Evolutionary conservation across 164 flowering plant genomes (phyloP).

Genomic region (Liquidambar formosana): DNA sequence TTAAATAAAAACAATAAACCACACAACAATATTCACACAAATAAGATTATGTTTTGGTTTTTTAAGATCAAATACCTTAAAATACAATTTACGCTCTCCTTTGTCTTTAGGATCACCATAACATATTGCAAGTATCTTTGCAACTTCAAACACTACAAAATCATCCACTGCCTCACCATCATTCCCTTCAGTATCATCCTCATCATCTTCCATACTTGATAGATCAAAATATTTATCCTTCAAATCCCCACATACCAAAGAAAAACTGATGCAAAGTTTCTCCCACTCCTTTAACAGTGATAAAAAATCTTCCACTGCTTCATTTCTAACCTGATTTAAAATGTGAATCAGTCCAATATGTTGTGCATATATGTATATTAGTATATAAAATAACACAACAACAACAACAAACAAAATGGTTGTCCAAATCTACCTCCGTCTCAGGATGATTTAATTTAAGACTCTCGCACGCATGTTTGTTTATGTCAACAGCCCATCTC

Average conservation of each 20-base stretch:
- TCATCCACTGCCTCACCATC: slow-evolving; percentile 10
- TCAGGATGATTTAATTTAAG: slow-evolving; percentile 75
- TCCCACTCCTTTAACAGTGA: slow-evolving; percentile 64
- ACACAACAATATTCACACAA: no score
- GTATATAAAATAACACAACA: not conserved
- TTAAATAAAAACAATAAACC: no score
- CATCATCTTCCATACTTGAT: slow-evolving; percentile 9
- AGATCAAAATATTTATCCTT: not conserved
- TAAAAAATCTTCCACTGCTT: slow-evolving; percentile 66
- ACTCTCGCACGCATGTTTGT: slow-evolving; percentile 69
- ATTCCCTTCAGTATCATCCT: slow-evolving; percentile 11
- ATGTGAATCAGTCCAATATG: not conserved
- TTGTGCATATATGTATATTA: not conserved
- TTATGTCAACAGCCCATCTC: slow-evolving; percentile 95
- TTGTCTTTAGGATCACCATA: slow-evolving; percentile 60
- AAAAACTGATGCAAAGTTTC: slow-evolving; percentile 44
- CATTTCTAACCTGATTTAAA: slow-evolving; percentile 69
- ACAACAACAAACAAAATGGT: not conserved
- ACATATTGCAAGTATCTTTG: slow-evolving; percentile 48
- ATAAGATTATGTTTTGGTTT: not conserved
- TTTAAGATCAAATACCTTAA: slow-evolving; percentile 51
- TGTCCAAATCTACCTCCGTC: slow-evolving; percentile 46
- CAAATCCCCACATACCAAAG: slow-evolving; percentile 21
- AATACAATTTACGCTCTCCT: slow-evolving; percentile 35
- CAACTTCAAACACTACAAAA: slow-evolving; percentile 64